These are phyloP conservation scores for Scedosporium minutisporum DNA, from an alignment of 2,329 filamentous ascomycete genomes.

Conservation along the genomic window DNA sequence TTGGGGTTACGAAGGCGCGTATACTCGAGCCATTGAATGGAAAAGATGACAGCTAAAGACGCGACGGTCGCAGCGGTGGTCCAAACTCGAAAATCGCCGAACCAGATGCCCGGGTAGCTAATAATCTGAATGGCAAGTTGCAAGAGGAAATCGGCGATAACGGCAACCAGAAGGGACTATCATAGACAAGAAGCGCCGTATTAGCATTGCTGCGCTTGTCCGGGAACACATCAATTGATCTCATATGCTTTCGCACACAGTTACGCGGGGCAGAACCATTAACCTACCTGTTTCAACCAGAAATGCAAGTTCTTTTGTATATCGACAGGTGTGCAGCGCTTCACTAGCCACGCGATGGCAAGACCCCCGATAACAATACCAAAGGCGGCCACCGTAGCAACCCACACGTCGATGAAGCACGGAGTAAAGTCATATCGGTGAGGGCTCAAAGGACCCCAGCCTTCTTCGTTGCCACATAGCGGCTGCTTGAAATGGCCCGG, in stretches of 20 bases:
- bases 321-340: slow-evolving; percentile 53
- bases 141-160: slow-evolving; percentile 58
- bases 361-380: slow-evolving; percentile 68
- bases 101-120: slow-evolving; percentile 60
- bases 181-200: neutral
- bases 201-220: neutral
- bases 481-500: slow-evolving; percentile 48
- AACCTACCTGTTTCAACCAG: slow-evolving; percentile 74
- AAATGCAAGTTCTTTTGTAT: slow-evolving; percentile 85
- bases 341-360: slow-evolving; percentile 71
- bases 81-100: slow-evolving; percentile 77
- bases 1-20: slow-evolving; percentile 75
- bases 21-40: slow-evolving; percentile 80
- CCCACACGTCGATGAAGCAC: slow-evolving; percentile 91
- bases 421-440: slow-evolving; percentile 90
- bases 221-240: neutral
- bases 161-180: slow-evolving; percentile 50
- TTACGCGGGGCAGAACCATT: slow-evolving; percentile 3
- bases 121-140: slow-evolving; percentile 71
- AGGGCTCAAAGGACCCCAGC: slow-evolving; percentile 89
- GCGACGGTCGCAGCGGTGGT: slow-evolving; percentile 62
- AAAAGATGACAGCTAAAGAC: slow-evolving; percentile 65
- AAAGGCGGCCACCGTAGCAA: slow-evolving; percentile 67
- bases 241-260: too few species aligned
- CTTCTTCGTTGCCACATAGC: slow-evolving; percentile 80